These are phyloP conservation scores for Ceratobasidium sp. DNA, from an alignment of 1,284 basidiomycete species.

Conservation along the genomic window DNA sequence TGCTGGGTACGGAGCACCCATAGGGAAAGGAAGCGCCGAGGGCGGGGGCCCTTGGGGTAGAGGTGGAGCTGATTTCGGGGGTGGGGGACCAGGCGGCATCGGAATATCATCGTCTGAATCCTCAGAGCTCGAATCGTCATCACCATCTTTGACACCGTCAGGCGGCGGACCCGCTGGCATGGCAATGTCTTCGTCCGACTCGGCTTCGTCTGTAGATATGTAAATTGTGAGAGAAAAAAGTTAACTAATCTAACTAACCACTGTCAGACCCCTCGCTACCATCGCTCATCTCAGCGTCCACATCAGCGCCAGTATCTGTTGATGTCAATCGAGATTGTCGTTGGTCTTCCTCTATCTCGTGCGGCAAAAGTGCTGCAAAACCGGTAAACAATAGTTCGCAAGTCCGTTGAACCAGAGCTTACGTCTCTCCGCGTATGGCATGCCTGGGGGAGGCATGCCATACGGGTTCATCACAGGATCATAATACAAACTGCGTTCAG, in stretches of 20 bases:
- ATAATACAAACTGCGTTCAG: conserved; percentile 91
- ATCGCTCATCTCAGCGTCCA: conserved; percentile 28
- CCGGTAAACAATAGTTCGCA: background rate
- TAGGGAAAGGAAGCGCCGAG: conserved; percentile 50
- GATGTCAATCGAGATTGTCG: conserved; percentile 42
- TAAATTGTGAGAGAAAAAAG: conserved; percentile 29
- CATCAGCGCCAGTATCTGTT: conserved; percentile 39
- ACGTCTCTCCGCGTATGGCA: conserved; percentile 92
- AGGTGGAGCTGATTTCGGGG: conserved; percentile 28
- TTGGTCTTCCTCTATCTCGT: conserved; percentile 60
- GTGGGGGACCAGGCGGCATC: conserved; percentile 46
- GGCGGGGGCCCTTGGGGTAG: conserved; percentile 21
- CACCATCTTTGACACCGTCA: conserved; percentile 50
- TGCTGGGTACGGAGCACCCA: conserved; percentile 49
- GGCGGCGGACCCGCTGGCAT: conserved; percentile 88
- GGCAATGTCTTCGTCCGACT: conserved; percentile 79
- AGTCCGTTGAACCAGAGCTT: conserved; percentile 54
- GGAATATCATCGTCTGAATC: conserved; percentile 58
- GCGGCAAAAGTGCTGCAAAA: conserved; percentile 65
- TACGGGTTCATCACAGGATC: conserved; percentile 93
- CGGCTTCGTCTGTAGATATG: conserved; percentile 50
- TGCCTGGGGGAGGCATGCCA: conserved; percentile 95
- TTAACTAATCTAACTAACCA: conserved; percentile 5
- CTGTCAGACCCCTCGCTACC: conserved; percentile 41
- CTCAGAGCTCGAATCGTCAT: conserved; percentile 52